Percentiles rank a stretch among this genome's conserved stretches.
Evolutionary conservation across 257 asterid species (phyloP).

Genomic region (Primulina eburnea): DNA sequence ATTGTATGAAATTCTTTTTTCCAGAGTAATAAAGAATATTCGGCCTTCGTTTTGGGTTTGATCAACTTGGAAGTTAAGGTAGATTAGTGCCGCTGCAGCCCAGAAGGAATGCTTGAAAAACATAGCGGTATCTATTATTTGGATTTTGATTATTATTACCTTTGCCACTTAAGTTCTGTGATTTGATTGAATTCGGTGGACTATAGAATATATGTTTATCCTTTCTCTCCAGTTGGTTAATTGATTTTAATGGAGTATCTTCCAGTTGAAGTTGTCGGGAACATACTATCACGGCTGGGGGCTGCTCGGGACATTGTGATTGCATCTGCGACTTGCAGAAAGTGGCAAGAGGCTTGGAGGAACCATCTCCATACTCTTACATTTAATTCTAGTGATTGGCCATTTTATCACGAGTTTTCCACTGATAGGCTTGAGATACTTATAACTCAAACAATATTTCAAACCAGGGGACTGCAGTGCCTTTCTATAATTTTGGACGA

Average conservation of each 20-base stretch:
- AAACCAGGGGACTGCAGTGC: conserved; percentile 62
- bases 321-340: conserved; percentile 83
- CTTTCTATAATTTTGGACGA: conserved; percentile 78
- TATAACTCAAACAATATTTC: conserved; percentile 75
- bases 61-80: neutral
- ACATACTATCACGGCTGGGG: conserved; percentile 69
- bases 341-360: conserved; percentile 83
- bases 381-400: conserved; percentile 79
- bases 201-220: conserved; percentile 20
- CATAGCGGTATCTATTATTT: no score
- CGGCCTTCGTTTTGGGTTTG: no score
- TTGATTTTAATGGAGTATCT: conserved; percentile 61
- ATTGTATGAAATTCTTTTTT: conserved; percentile 3
- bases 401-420: conserved; percentile 63
- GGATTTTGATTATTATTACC: conserved; percentile 12
- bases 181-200: conserved; percentile 28
- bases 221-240: conserved; percentile 12
- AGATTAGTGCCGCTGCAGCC: conserved; percentile 17
- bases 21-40: conserved; percentile 21
- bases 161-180: conserved; percentile 21
- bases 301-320: conserved; percentile 82
- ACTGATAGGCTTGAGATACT: conserved; percentile 67
- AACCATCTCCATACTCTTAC: conserved; percentile 72
- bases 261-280: conserved; percentile 92
- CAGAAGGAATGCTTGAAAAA: conserved; percentile 23